Percentiles rank a stretch among this genome's conserved stretches.
Evolutionary conservation across 768 basidiomycete genomes (phyloP).

Genomic region (Saitozyma sp.): DNA sequence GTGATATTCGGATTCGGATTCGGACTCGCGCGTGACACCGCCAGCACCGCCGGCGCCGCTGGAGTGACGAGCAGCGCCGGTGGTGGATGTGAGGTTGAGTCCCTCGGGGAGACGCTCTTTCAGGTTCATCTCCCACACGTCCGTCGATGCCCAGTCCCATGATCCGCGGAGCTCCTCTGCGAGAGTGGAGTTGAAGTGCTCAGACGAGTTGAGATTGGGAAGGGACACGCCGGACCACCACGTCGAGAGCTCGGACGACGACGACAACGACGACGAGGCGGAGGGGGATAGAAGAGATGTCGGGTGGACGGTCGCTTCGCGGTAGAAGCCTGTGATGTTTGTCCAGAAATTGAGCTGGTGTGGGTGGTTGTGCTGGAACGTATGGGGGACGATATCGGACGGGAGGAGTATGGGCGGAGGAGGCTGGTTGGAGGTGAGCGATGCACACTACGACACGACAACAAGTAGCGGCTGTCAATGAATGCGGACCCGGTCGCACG

Average conservation of each 20-base stretch:
- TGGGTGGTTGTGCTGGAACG: slow-evolving; percentile 18
- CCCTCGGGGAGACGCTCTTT: slow-evolving; percentile 16
- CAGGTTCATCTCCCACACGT: slow-evolving; percentile 42
- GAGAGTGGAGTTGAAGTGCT: slow-evolving; percentile 36
- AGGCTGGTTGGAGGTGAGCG: slow-evolving; percentile 17
- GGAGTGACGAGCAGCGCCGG: background rate
- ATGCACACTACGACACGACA: too few relatives aligned
- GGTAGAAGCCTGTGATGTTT: slow-evolving; percentile 51
- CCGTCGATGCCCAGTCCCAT: slow-evolving; percentile 33
- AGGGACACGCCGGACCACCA: slow-evolving; percentile 20
- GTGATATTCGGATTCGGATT: slow-evolving; percentile 25
- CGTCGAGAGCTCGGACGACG: background rate
- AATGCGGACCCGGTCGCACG: too few relatives aligned
- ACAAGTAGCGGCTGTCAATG: too few relatives aligned
- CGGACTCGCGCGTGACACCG: background rate
- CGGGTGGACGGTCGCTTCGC: slow-evolving; percentile 31
- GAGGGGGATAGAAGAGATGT: slow-evolving; percentile 18
- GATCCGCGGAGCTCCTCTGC: slow-evolving; percentile 30
- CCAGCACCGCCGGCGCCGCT: background rate
- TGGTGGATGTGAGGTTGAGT: background rate
- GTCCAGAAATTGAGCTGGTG: slow-evolving; percentile 18
- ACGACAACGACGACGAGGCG: background rate
- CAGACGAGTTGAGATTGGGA: slow-evolving; percentile 16
- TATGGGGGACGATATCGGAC: slow-evolving; percentile 25
- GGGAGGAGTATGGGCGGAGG: slow-evolving; percentile 19